These are phyloP conservation scores for Ceratobasidium sp. DNA, from an alignment of 1,284 basidiomycete species.

Conservation along the genomic window DNA sequence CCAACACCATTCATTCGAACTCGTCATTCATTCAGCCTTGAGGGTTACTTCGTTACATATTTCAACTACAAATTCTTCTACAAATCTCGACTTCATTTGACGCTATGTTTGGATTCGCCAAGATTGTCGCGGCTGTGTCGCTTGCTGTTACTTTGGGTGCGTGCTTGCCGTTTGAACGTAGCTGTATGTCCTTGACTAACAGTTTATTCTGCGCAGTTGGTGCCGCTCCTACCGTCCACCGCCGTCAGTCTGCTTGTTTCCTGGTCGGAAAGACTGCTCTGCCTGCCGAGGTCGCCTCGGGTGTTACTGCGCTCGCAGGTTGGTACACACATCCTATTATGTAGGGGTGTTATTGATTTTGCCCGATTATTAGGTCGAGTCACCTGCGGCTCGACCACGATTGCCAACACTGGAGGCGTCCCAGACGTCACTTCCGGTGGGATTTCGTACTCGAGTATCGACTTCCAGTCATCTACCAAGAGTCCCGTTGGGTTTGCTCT, in stretches of 20 bases:
- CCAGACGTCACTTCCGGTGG: slow-evolving; percentile 41
- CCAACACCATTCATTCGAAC: slow-evolving; percentile 21
- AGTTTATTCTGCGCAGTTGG: neutral
- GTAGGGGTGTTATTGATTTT: neutral
- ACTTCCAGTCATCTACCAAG: slow-evolving; percentile 39
- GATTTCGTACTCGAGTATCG: slow-evolving; percentile 38
- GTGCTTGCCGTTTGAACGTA: too few species aligned
- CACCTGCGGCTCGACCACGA: neutral
- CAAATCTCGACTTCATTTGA: neutral
- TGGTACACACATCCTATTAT: neutral
- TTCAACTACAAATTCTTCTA: neutral
- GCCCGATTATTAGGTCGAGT: neutral
- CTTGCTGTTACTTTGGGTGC: neutral
- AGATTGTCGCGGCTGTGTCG: neutral
- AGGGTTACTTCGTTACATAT: slow-evolving; percentile 15
- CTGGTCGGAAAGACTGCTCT: slow-evolving; percentile 38
- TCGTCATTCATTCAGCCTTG: slow-evolving; percentile 30
- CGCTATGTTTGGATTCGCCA: slow-evolving; percentile 16
- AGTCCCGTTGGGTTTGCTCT: slow-evolving; percentile 41
- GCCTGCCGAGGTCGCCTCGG: slow-evolving; percentile 39
- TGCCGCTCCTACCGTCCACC: slow-evolving; percentile 19
- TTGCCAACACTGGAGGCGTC: slow-evolving; percentile 36
- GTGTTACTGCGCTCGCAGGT: slow-evolving; percentile 31
- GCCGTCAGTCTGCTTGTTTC: slow-evolving; percentile 40
- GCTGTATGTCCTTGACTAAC: too few species aligned